Conservation (phyloP, 176 grass and related monocot genomes). For the Phragmites australis region DNA sequence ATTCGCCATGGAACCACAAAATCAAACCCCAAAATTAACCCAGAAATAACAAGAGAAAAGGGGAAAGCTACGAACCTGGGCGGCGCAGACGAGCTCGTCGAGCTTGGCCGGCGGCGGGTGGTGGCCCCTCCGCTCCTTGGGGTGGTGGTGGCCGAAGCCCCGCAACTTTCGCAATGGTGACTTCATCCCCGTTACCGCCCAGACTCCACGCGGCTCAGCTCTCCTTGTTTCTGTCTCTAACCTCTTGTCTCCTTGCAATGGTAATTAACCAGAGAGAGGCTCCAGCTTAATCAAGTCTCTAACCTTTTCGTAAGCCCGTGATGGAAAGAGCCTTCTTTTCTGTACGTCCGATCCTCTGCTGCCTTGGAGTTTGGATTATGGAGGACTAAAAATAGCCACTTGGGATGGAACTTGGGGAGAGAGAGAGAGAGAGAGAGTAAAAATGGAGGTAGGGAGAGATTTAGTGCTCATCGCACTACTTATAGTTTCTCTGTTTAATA, state of each 20-base stretch:
- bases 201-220: neutral
- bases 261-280: neutral
- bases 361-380: slow-evolving; percentile 5
- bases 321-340: neutral
- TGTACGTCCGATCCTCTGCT: neutral
- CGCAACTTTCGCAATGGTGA: slow-evolving; percentile 72
- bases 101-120: slow-evolving; percentile 51
- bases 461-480: neutral
- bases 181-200: slow-evolving; percentile 56
- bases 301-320: neutral
- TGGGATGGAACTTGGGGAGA: neutral
- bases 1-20: neutral
- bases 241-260: neutral
- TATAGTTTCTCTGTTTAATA: neutral
- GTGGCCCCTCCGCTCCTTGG: slow-evolving; percentile 36
- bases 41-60: neutral
- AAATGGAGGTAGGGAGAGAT: neutral
- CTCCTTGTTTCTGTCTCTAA: neutral
- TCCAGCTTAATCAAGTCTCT: neutral
- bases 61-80: slow-evolving; percentile 36
- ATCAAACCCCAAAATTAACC: neutral
- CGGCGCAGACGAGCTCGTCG: slow-evolving; percentile 73
- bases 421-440: neutral
- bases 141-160: slow-evolving; percentile 56
- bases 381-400: slow-evolving; percentile 27